A percentile compares a stretch with the other conserved stretches of the same genome.
phyloP scores from a whole-genome alignment of 2,329 filamentous ascomycete genomes.

The Aureobasidium sp. region DNA sequence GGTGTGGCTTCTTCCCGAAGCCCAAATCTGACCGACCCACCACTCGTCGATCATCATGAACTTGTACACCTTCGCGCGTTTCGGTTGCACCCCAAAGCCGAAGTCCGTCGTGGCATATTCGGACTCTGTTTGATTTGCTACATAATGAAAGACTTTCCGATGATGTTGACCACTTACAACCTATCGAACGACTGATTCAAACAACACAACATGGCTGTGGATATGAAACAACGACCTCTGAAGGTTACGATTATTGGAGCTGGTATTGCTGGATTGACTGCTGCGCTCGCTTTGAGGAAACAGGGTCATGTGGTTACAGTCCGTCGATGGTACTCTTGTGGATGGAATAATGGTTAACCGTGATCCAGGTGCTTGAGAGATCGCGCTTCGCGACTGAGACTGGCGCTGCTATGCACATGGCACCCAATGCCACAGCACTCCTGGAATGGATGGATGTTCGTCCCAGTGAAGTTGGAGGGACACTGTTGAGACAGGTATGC shows the following conservation, averaged over 20 bases:
- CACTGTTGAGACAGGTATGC: neutral
- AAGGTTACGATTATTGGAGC: conserved; percentile 11
- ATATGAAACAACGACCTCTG: conserved; percentile 1
- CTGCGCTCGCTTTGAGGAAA: conserved; percentile 9
- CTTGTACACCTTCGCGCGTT: neutral
- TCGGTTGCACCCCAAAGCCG: neutral
- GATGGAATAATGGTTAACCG: neutral
- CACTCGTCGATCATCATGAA: neutral
- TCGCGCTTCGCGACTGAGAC: conserved; percentile 5
- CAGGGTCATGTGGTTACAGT: conserved; percentile 9
- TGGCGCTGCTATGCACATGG: conserved; percentile 10
- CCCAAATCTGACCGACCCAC: neutral
- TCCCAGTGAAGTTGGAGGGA: conserved; percentile 4
- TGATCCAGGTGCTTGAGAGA: neutral
- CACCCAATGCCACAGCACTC: conserved; percentile 1
- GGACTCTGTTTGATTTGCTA: neutral
- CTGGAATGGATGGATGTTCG: conserved; percentile 6
- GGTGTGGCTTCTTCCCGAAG: neutral
- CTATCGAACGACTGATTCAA: neutral
- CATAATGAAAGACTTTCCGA: neutral
- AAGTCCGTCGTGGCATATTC: neutral
- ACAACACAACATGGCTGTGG: neutral
- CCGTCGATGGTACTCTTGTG: neutral
- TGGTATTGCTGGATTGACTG: conserved; percentile 12
- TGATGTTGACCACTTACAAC: neutral